phyloP scores from a whole-genome alignment of 768 basidiomycete species.

The Suillus brevipes region DNA sequence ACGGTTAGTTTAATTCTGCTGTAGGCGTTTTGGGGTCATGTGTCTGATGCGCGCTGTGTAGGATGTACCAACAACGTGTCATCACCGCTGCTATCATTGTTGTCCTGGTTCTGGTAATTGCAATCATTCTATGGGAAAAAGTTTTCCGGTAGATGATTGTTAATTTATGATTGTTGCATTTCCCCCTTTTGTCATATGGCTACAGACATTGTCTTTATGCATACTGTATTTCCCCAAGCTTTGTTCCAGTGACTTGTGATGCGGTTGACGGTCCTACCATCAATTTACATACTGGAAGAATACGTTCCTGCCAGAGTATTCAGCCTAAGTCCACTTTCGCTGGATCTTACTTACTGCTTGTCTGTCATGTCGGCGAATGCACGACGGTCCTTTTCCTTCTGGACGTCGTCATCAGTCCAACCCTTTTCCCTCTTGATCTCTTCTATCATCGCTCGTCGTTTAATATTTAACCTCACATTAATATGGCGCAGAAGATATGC shows the following conservation, averaged over 20 bases:
- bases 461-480: conserved; percentile 26
- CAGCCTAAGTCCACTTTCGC: neutral
- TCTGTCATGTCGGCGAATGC: conserved; percentile 33
- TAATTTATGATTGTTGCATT: conserved; percentile 17
- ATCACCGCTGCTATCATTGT: conserved; percentile 84
- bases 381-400: conserved; percentile 23
- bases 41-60: conserved; percentile 41
- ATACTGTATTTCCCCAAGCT: conserved; percentile 15
- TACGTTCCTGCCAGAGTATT: conserved; percentile 25
- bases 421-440: conserved; percentile 17
- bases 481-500: conserved; percentile 20
- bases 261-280: conserved; percentile 16
- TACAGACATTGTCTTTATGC: conserved; percentile 30
- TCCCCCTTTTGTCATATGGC: conserved; percentile 15
- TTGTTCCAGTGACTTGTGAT: conserved; percentile 12
- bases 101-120: conserved; percentile 82
- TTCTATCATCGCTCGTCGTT: conserved; percentile 17
- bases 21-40: conserved; percentile 11
- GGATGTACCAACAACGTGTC: conserved; percentile 96
- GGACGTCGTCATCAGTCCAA: conserved; percentile 26
- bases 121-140: conserved; percentile 81
- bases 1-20: conserved; percentile 56
- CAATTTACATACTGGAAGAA: conserved; percentile 32
- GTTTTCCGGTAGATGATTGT: conserved; percentile 42
- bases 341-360: conserved; percentile 19